A percentile compares a stretch with the other conserved stretches of the same genome.
Evolutionary conservation across 345 rosid genomes (phyloP).

Genomic region (Cochlearia excelsa): DNA sequence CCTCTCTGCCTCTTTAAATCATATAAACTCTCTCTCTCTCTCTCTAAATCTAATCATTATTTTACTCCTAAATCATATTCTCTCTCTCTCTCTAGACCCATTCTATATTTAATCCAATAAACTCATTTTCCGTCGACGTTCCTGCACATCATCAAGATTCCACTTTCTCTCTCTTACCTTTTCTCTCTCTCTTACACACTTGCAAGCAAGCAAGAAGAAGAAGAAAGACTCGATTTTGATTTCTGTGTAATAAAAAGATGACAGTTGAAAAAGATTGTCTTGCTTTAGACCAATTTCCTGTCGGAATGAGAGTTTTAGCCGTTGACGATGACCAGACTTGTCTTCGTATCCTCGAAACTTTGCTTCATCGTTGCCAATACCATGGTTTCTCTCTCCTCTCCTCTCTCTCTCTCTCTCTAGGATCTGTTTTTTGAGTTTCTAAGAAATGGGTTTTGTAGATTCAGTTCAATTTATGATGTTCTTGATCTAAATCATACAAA

Average conservation of each 20-base stretch:
- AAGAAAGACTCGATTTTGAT: not conserved
- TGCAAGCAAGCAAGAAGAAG: conserved; percentile 7
- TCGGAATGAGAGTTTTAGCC: conserved; percentile 83
- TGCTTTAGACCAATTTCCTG: conserved; percentile 54
- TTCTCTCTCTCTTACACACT: conserved; percentile 11
- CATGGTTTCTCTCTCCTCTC: conserved; percentile 42
- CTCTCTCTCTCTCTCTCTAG: conserved; percentile 1
- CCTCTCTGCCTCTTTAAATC: too few species aligned
- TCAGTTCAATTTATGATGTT: not conserved
- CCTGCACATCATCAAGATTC: conserved; percentile 27
- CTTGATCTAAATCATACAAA: conserved; percentile 24
- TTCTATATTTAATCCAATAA: conserved; percentile 28
- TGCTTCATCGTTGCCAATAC: conserved; percentile 73
- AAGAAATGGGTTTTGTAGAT: not conserved
- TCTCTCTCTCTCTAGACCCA: conserved; percentile 26
- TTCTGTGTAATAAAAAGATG: conserved; percentile 36
- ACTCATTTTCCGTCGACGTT: conserved; percentile 25
- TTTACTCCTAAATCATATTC: conserved; percentile 23
- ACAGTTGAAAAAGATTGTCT: conserved; percentile 50
- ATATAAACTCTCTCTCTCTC: conserved; percentile 24
- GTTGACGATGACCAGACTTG: conserved; percentile 85
- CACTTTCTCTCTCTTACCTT: conserved; percentile 24
- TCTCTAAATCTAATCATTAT: conserved; percentile 30
- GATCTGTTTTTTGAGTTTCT: conserved; percentile 10
- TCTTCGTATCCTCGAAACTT: conserved; percentile 52